A percentile compares a stretch with the other conserved stretches of the same genome.
These are phyloP conservation scores for Aspergillus fumigatus DNA, from an alignment of 2,329 filamentous ascomycete species.

Conservation along the genomic window DNA sequence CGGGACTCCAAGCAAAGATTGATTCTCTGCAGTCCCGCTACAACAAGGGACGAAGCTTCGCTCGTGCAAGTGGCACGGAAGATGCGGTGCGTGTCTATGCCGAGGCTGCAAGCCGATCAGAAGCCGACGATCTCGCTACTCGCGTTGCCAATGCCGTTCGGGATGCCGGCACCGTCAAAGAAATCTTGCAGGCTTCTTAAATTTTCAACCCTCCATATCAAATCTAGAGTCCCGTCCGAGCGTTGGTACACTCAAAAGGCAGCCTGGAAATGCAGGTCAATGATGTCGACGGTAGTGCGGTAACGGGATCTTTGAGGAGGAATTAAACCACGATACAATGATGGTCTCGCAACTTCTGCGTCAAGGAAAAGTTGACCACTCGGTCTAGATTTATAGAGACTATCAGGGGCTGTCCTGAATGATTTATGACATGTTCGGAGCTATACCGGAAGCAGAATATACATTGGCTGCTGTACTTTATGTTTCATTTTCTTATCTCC, in stretches of 20 bases:
- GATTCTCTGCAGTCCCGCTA: conserved; percentile 87
- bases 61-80: conserved; percentile 88
- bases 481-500: background rate
- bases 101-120: conserved; percentile 81
- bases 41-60: conserved; percentile 83
- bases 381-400: conserved; percentile 3
- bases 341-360: background rate
- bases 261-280: background rate
- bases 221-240: background rate
- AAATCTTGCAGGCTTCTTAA: conserved; percentile 11
- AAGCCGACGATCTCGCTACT: conserved; percentile 84
- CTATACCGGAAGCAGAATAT: background rate
- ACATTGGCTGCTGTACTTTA: background rate
- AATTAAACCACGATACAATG: background rate
- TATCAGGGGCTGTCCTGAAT: conserved; percentile 13
- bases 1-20: conserved; percentile 77
- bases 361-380: conserved; percentile 3
- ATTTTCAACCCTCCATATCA: background rate
- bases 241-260: background rate
- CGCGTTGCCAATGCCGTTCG: conserved; percentile 75
- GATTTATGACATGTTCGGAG: conserved; percentile 10
- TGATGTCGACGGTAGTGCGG: background rate
- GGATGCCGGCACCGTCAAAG: conserved; percentile 43
- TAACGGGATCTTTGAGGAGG: background rate
- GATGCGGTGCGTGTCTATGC: conserved; percentile 95